These are phyloP conservation scores for Dictyostelium gargantuum DNA, from an alignment of 208 protist species.

Conservation along the genomic window DNA sequence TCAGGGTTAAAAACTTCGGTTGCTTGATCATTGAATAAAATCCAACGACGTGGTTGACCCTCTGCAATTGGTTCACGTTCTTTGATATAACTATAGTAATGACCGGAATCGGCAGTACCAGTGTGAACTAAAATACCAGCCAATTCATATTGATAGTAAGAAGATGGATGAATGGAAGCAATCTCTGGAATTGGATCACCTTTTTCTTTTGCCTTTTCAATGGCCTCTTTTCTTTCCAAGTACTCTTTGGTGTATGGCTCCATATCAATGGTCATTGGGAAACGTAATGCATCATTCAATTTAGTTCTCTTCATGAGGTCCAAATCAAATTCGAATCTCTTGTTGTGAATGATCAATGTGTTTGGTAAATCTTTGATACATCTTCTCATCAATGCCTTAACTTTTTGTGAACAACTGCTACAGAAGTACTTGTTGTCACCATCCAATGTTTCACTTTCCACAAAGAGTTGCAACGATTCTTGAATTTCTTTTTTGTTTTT, in stretches of 20 bases:
- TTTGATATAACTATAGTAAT: slow-evolving; percentile 89
- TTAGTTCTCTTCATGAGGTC: slow-evolving; percentile 86
- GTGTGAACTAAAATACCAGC: slow-evolving; percentile 88
- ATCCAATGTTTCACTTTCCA: slow-evolving; percentile 86
- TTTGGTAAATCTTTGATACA: slow-evolving; percentile 84
- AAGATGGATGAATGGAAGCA: neutral
- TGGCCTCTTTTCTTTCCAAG: slow-evolving; percentile 66
- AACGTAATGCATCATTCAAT: slow-evolving; percentile 87
- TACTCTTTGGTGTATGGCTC: slow-evolving; percentile 86
- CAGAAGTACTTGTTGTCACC: slow-evolving; percentile 90
- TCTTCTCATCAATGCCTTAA: slow-evolving; percentile 83
- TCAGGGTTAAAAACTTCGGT: slow-evolving; percentile 80
- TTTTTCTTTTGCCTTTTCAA: slow-evolving; percentile 43
- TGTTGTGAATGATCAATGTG: slow-evolving; percentile 88
- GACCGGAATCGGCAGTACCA: slow-evolving; percentile 88
- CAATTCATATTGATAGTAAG: slow-evolving; percentile 84
- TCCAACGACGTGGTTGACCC: slow-evolving; percentile 74
- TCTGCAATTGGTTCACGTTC: slow-evolving; percentile 44
- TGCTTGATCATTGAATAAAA: slow-evolving; percentile 87
- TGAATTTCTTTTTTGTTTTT: slow-evolving; percentile 85
- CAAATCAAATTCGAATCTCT: slow-evolving; percentile 92
- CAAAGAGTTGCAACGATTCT: slow-evolving; percentile 84
- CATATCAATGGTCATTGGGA: slow-evolving; percentile 87
- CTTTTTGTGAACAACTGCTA: slow-evolving; percentile 72
- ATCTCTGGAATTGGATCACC: neutral